Conservation (phyloP, 495 filamentous ascomycete species). For the Penicillium herquei region DNA sequence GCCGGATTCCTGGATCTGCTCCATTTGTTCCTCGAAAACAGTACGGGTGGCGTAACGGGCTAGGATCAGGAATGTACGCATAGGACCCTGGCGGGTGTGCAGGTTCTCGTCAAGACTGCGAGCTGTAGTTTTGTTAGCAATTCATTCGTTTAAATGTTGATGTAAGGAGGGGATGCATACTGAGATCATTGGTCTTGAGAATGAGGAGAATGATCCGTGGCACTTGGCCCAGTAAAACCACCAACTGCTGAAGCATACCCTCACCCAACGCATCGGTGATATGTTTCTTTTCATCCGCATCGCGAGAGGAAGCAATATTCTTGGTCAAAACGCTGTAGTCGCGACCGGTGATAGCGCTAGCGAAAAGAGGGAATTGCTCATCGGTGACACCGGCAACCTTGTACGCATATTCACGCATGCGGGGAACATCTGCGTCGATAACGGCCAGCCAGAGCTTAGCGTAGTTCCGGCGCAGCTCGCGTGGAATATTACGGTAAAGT, state of each 20-base stretch:
- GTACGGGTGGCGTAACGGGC: constrained; percentile 88
- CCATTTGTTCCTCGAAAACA: constrained; percentile 84
- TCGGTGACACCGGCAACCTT: constrained; percentile 88
- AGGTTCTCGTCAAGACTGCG: constrained; percentile 92
- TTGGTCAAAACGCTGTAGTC: constrained; percentile 75
- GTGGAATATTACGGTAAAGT: constrained; percentile 89
- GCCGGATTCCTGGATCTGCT: constrained; percentile 59
- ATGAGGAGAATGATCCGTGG: constrained; percentile 92
- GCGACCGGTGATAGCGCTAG: constrained; percentile 91
- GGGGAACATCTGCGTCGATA: constrained; percentile 76
- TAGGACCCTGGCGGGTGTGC: constrained; percentile 82
- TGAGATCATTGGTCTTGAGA: constrained; percentile 97
- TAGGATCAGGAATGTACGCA: constrained; percentile 88
- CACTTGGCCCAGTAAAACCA: constrained; percentile 84
- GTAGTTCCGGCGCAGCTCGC: constrained; percentile 75
- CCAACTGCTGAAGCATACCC: constrained; percentile 81
- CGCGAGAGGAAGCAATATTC: constrained; percentile 60
- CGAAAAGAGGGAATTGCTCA: constrained; percentile 93
- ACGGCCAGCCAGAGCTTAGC: constrained; percentile 98
- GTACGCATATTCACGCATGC: constrained; percentile 84
- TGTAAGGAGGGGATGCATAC: constrained; percentile 38
- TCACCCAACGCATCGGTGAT: constrained; percentile 82
- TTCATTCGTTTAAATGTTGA: neutral
- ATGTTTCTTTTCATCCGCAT: constrained; percentile 71
- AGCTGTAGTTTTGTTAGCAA: constrained; percentile 41